Evolutionary conservation across 495 filamentous ascomycete genomes (phyloP).

Genomic region (Xylaria castorea): DNA sequence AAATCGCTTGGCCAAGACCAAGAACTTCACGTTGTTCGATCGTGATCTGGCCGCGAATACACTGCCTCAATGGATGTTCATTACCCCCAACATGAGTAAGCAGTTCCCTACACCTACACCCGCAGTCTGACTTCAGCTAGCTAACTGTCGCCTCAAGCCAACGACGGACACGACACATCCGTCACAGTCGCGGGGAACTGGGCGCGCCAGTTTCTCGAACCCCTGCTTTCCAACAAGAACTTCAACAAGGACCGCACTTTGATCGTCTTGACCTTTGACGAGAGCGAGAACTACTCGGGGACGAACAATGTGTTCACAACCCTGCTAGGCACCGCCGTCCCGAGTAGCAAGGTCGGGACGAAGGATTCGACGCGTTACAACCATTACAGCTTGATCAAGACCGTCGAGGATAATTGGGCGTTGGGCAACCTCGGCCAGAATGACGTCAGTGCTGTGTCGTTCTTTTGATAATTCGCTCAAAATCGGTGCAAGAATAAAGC

Average conservation of each 20-base stretch:
- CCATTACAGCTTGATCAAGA: constrained; percentile 69
- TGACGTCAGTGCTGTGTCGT: constrained; percentile 22
- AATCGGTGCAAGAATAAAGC: background rate
- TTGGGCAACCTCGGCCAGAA: constrained; percentile 39
- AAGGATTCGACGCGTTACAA: constrained; percentile 68
- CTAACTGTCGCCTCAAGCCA: constrained; percentile 27
- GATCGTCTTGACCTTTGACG: constrained; percentile 71
- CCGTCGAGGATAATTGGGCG: constrained; percentile 65
- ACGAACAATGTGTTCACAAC: constrained; percentile 63
- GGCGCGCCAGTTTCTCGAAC: constrained; percentile 61
- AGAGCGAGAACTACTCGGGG: constrained; percentile 59
- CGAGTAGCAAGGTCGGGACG: constrained; percentile 60
- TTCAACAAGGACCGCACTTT: constrained; percentile 69
- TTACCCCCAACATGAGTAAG: constrained; percentile 71
- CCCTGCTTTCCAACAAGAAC: constrained; percentile 66
- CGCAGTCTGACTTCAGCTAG: constrained; percentile 33
- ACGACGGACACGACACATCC: constrained; percentile 69
- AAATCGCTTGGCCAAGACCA: constrained; percentile 64
- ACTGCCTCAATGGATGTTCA: constrained; percentile 72
- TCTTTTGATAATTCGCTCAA: constrained; percentile 5
- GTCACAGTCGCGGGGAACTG: constrained; percentile 65
- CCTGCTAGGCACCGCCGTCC: constrained; percentile 68
- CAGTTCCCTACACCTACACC: constrained; percentile 50
- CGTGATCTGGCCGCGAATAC: constrained; percentile 59
- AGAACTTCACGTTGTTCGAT: constrained; percentile 67